Conservation (phyloP, 352 stramenopile species). For the Globisporangium rhizosaccharum region DNA sequence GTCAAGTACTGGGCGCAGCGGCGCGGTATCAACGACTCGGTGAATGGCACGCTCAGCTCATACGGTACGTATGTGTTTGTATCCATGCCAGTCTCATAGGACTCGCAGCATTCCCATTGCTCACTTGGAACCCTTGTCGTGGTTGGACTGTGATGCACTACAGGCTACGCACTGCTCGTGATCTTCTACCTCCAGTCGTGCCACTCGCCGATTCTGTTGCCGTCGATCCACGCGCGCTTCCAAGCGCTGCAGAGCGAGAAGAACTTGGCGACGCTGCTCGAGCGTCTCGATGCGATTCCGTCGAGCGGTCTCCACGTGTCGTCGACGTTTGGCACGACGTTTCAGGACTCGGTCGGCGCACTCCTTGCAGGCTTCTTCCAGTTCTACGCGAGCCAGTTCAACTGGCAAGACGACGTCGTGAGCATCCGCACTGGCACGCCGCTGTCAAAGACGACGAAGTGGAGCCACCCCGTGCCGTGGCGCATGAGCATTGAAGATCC, state of each 20-base stretch:
- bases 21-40: conserved; percentile 96
- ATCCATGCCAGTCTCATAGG: not conserved
- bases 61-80: conserved; percentile 75
- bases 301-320: conserved; percentile 19
- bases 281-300: conserved; percentile 66
- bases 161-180: conserved; percentile 94
- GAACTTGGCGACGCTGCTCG: conserved; percentile 81
- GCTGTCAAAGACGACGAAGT: conserved; percentile 67
- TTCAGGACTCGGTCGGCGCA: conserved; percentile 83
- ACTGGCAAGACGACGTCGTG: conserved; percentile 92
- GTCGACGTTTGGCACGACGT: conserved; percentile 56
- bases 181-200: conserved; percentile 95
- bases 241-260: conserved; percentile 82
- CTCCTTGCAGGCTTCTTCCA: conserved; percentile 96
- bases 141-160: not conserved
- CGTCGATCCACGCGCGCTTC: conserved; percentile 39
- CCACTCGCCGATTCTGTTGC: conserved; percentile 43
- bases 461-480: conserved; percentile 60
- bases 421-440: conserved; percentile 80
- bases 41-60: conserved; percentile 94
- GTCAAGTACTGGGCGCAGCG: conserved; percentile 98
- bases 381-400: conserved; percentile 95
- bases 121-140: not conserved
- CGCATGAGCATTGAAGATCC: conserved; percentile 85
- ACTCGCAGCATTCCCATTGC: not conserved